Conservation (phyloP, 805 yeast species). For the Phaffomyces antillensis region DNA sequence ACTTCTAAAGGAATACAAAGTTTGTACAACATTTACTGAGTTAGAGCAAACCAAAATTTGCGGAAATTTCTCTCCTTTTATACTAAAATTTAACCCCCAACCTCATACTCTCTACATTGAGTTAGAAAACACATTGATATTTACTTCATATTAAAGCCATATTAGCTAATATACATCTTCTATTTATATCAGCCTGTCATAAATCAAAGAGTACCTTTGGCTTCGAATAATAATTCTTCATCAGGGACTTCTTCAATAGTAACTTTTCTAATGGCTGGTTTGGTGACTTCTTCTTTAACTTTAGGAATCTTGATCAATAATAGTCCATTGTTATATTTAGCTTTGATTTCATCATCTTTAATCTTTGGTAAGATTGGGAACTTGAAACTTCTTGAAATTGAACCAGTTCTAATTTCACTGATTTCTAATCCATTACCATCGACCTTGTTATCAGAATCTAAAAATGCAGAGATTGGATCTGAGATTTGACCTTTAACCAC, state of each 20-base stretch:
- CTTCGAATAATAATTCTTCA: conserved; percentile 37
- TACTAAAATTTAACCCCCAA: too few relatives aligned
- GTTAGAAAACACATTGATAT: too few relatives aligned
- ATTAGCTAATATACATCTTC: too few relatives aligned
- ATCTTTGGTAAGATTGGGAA: conserved; percentile 48
- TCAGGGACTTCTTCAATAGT: conserved; percentile 43
- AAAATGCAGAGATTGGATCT: conserved; percentile 13
- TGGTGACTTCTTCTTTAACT: conserved; percentile 26
- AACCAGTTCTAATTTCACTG: conserved; percentile 49
- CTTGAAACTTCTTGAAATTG: conserved; percentile 49
- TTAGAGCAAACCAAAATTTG: too few relatives aligned
- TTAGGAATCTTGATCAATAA: conserved; percentile 48
- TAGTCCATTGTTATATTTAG: conserved; percentile 47
- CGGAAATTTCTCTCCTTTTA: too few relatives aligned
- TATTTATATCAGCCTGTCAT: too few relatives aligned
- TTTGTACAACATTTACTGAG: too few relatives aligned
- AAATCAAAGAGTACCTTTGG: conserved; percentile 10
- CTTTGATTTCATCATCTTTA: conserved; percentile 46
- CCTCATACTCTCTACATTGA: too few relatives aligned
- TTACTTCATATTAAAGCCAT: too few relatives aligned
- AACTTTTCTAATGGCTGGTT: conserved; percentile 35
- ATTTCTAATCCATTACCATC: conserved; percentile 24
- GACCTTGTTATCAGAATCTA: too few relatives aligned
- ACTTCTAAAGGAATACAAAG: too few relatives aligned
- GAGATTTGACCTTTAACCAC: conserved; percentile 41